Evolutionary conservation across 495 filamentous ascomycete genomes (phyloP), one percentile per base, ranked within the genome.

Genomic region (Lichina pygmaea): DNA sequence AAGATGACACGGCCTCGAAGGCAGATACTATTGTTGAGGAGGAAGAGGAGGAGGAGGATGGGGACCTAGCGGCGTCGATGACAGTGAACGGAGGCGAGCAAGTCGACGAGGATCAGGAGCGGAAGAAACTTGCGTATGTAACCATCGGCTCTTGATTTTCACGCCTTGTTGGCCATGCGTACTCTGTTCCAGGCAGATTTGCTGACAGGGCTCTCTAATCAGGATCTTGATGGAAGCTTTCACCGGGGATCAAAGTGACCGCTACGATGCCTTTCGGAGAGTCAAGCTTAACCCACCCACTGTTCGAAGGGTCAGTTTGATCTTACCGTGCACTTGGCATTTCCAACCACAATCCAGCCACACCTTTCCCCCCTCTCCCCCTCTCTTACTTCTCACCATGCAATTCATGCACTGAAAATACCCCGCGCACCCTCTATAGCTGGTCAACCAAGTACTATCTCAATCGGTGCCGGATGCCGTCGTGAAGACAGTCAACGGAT

Each of bases 371-470:
- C 42, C 12, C 16, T 31, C 7, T 6, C 47, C 4, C 24, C n/a
- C 3, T 12, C 31, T 30, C 37, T 30, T 47, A 47, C 8, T 16
- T 6, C 13, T 37, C 32, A 45, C 6, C 11, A 44, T 12, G 12
- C 11, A 13, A 37, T 11, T 24, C 33, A 7, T 8, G 24, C 24
- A 30, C 34, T 5, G 11, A 49, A 43, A 17, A 46, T 2, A 44
- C 10, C 43, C 33, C 15, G 8, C 31, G 24, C 24, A 24, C 4
- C 24, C 24, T 24, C 24, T 42, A 13, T 56, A 81, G 63, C 76
- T 84, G 50, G 72, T 82, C 56, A 93, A 93, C 52, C 81, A 85
- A 51, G 84, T 82, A 38, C 74, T 91, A 10, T 84, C 79, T 0
- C 85, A 93, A 58, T 89, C 81, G 15, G 82, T 86, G 4, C 77